Evolutionary conservation across 139 green algal species (phyloP).

Genomic region (Spirogloea muscicola): DNA sequence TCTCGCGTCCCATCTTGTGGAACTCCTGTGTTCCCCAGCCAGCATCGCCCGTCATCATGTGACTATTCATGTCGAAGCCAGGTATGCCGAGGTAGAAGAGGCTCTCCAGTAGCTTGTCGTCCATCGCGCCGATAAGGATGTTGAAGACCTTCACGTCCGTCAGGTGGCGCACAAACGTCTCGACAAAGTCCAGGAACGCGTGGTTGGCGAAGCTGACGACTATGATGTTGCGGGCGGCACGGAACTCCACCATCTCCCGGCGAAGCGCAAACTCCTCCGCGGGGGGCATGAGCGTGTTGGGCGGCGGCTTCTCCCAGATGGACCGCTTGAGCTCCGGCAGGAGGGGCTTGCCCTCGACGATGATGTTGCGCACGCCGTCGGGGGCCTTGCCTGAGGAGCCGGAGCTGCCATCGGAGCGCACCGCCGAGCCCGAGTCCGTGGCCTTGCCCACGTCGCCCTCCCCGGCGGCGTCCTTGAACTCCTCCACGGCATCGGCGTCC

Average conservation of each 20-base stretch:
- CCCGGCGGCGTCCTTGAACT: no score
- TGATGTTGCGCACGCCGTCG: constrained; percentile 16
- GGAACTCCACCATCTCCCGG: constrained; percentile 51
- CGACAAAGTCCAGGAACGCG: constrained; percentile 86
- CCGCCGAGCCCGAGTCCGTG: no score
- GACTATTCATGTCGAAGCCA: constrained; percentile 75
- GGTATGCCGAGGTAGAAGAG: constrained; percentile 57
- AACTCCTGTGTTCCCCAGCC: constrained; percentile 84
- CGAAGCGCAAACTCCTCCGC: constrained; percentile 34
- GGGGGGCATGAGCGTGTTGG: constrained; percentile 1
- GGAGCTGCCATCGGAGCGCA: no score
- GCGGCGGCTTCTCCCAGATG: constrained; percentile 27
- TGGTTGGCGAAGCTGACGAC: constrained; percentile 88
- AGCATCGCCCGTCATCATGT: constrained; percentile 72
- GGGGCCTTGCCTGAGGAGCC: no score
- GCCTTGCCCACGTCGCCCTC: no score
- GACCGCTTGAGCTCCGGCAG: constrained; percentile 7
- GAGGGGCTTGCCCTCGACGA: constrained; percentile 25
- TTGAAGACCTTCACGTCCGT: constrained; percentile 45
- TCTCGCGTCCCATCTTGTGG: constrained; percentile 86
- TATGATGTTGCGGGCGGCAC: constrained; percentile 64
- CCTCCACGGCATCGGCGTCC: no score
- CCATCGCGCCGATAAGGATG: constrained; percentile 70
- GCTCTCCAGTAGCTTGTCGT: constrained; percentile 69
- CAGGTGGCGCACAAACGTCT: constrained; percentile 79